phyloP scores from a whole-genome alignment of 2,329 filamentous ascomycete genomes.

The Huntiella omanensis region DNA sequence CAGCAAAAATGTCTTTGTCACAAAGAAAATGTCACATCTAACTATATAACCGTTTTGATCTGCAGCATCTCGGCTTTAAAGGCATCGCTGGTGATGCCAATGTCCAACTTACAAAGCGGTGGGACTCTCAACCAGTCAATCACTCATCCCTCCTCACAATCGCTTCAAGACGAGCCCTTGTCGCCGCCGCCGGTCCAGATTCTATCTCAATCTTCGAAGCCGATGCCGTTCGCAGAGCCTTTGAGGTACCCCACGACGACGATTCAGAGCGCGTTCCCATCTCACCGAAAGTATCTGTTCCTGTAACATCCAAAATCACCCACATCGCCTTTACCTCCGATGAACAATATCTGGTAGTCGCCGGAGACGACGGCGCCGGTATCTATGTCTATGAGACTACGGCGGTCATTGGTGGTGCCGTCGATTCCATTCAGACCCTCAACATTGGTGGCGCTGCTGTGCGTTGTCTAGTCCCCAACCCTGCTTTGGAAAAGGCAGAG shows the following conservation, averaged over 20 bases:
- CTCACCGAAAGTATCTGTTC: slow-evolving; percentile 52
- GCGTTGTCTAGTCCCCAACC: slow-evolving; percentile 62
- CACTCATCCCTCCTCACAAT: slow-evolving; percentile 72
- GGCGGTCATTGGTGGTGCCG: slow-evolving; percentile 44
- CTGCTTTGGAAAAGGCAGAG: slow-evolving; percentile 50
- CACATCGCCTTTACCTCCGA: slow-evolving; percentile 85
- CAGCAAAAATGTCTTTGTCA: neutral
- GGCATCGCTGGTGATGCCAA: slow-evolving; percentile 65
- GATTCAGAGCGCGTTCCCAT: slow-evolving; percentile 52
- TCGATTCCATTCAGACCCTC: slow-evolving; percentile 54
- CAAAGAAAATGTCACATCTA: neutral
- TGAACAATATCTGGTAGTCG: slow-evolving; percentile 66
- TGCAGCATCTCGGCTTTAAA: slow-evolving; percentile 58
- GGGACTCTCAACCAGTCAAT: slow-evolving; percentile 56
- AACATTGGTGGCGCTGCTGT: slow-evolving; percentile 57
- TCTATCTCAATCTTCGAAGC: slow-evolving; percentile 59
- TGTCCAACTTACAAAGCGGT: slow-evolving; percentile 59
- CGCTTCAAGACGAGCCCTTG: slow-evolving; percentile 58
- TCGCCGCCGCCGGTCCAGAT: slow-evolving; percentile 77
- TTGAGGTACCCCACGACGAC: slow-evolving; percentile 37
- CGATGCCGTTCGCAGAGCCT: slow-evolving; percentile 57
- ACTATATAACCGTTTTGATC: neutral
- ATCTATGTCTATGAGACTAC: slow-evolving; percentile 68
- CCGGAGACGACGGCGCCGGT: slow-evolving; percentile 63
- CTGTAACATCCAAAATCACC: slow-evolving; percentile 57